Percentiles rank a stretch among this genome's conserved stretches.
These are phyloP conservation scores for Xylariaceae sp. DNA, from an alignment of 2,329 filamentous ascomycete genomes.

Conservation along the genomic window DNA sequence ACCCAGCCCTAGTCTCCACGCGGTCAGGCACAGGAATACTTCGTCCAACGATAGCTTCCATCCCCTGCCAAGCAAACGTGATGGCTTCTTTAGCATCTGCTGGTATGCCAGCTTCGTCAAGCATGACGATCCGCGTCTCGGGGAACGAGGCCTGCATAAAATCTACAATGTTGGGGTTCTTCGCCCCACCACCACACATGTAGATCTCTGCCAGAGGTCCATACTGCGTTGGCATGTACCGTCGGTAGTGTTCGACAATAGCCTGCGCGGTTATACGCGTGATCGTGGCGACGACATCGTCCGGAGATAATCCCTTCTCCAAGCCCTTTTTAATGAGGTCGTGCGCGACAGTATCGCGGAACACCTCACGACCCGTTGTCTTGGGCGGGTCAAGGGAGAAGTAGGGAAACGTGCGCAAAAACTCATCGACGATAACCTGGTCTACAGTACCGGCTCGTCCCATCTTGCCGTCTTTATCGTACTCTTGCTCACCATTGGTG, in stretches of 20 bases:
- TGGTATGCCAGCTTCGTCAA: conserved; percentile 57
- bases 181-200: conserved; percentile 59
- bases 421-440: conserved; percentile 50
- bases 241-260: conserved; percentile 48
- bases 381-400: conserved; percentile 51
- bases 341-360: conserved; percentile 54
- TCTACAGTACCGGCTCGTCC: conserved; percentile 47
- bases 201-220: conserved; percentile 49
- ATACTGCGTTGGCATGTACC: conserved; percentile 44
- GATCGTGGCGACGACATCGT: conserved; percentile 57
- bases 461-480: conserved; percentile 51
- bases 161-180: conserved; percentile 54
- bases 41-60: conserved; percentile 56
- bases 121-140: conserved; percentile 48
- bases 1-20: conserved; percentile 50
- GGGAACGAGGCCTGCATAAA: conserved; percentile 51
- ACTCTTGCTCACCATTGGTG: conserved; percentile 47
- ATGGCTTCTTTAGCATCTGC: conserved; percentile 58
- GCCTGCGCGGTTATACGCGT: conserved; percentile 59
- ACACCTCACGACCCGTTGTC: conserved; percentile 58
- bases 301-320: conserved; percentile 41
- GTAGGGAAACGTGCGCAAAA: conserved; percentile 47
- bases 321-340: conserved; percentile 48
- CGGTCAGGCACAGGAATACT: conserved; percentile 51
- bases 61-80: conserved; percentile 59